A percentile compares a stretch with the other conserved stretches of the same genome.
Conservation (phyloP, 2,329 filamentous ascomycete genomes). For the Botrytis porri region DNA sequence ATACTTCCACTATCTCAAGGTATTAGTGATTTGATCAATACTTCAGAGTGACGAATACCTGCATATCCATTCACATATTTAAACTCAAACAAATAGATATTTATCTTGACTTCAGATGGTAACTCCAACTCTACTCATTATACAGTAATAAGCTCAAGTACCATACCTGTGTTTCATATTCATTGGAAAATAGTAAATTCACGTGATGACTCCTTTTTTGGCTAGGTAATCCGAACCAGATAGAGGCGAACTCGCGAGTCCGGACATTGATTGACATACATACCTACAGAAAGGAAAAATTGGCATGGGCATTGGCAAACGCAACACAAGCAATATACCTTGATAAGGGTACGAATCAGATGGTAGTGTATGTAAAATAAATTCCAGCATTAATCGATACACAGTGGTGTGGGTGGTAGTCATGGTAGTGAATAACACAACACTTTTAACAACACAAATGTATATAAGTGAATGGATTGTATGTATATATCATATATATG, state of each 20-base stretch:
- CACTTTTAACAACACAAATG: not conserved
- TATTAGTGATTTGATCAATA: not conserved
- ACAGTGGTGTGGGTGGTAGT: not conserved
- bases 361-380: not conserved
- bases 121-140: not conserved
- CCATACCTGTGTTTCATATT: not conserved
- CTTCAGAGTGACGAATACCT: not conserved
- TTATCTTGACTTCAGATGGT: not conserved
- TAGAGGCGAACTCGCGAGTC: not conserved
- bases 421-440: not conserved
- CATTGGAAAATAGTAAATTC: not conserved
- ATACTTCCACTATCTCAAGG: not conserved
- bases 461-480: not conserved
- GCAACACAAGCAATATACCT: not conserved
- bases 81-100: not conserved
- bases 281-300: not conserved
- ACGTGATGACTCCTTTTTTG: conserved; percentile 16
- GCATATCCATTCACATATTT: not conserved
- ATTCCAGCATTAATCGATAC: not conserved
- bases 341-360: conserved; percentile 3
- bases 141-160: not conserved
- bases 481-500: not conserved
- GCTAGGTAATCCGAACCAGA: not conserved
- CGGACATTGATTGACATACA: not conserved
- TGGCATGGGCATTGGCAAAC: not conserved